phyloP scores from a whole-genome alignment of 2,329 filamentous ascomycete genomes.

The Penicillium sp. region DNA sequence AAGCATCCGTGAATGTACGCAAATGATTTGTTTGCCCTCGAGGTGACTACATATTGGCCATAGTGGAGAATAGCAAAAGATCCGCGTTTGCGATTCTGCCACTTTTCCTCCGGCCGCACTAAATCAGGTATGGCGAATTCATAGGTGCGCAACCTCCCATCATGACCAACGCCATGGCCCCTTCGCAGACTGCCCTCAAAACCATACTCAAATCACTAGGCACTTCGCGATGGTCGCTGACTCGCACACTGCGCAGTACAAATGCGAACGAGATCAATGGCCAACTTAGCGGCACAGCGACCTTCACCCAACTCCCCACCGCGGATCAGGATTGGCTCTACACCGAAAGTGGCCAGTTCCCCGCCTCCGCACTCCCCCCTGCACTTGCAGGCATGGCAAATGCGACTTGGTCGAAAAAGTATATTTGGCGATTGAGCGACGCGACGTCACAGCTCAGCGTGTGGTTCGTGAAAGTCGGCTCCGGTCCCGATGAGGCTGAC shows the following conservation, averaged over 20 bases:
- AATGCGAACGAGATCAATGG: conserved; percentile 44
- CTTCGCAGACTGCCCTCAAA: conserved; percentile 10
- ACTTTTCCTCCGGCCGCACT: not conserved
- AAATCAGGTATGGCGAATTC: no score
- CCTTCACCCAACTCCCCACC: conserved; percentile 33
- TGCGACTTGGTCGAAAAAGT: conserved; percentile 43
- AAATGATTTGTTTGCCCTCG: no score
- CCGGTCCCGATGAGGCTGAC: conserved; percentile 34
- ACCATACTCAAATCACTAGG: conserved; percentile 32
- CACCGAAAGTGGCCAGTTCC: conserved; percentile 45
- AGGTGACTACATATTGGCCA: not conserved
- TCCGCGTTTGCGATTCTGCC: not conserved
- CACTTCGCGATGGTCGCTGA: conserved; percentile 35
- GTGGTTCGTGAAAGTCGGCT: conserved; percentile 45
- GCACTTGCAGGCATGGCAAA: conserved; percentile 5
- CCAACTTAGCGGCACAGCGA: conserved; percentile 41
- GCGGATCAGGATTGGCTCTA: conserved; percentile 37
- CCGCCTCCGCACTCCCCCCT: conserved; percentile 22
- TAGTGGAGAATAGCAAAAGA: not conserved
- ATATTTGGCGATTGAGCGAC: conserved; percentile 42
- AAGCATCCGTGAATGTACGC: no score
- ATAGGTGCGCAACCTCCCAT: no score
- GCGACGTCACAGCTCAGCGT: conserved; percentile 37
- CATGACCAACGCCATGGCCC: conserved; percentile 5
- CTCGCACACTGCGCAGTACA: conserved; percentile 41